phyloP scores from a whole-genome alignment of 1,139 yeast species.

The Sugiyamaella neomexicana region DNA sequence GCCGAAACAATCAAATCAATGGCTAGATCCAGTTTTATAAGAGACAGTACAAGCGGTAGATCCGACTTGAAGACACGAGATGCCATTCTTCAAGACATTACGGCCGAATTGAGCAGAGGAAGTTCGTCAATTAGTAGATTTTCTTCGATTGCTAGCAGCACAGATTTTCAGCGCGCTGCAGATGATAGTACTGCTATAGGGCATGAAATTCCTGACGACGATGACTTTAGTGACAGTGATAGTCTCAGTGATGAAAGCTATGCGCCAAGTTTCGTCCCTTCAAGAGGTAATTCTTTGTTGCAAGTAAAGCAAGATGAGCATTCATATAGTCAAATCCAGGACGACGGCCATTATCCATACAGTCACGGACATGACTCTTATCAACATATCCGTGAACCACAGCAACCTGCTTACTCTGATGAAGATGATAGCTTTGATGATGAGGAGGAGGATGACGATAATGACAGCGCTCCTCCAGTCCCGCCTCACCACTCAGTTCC shows the following conservation, averaged over 20 bases:
- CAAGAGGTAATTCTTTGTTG: slow-evolving; percentile 11
- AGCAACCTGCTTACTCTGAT: not conserved
- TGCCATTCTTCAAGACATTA: slow-evolving; percentile 34
- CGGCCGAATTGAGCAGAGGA: slow-evolving; percentile 28
- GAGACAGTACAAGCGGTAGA: slow-evolving; percentile 3
- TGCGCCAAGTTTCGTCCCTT: slow-evolving; percentile 12
- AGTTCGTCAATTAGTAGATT: slow-evolving; percentile 4
- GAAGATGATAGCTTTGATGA: slow-evolving; percentile 12
- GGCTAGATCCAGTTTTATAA: slow-evolving; percentile 9
- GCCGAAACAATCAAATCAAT: slow-evolving; percentile 2
- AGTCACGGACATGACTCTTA: not conserved
- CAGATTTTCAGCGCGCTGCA: not conserved
- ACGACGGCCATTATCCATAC: not conserved
- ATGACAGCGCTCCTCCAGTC: slow-evolving; percentile 31
- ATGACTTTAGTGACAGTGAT: slow-evolving; percentile 16
- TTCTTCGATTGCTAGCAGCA: slow-evolving; percentile 10
- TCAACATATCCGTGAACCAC: not conserved
- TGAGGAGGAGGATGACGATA: slow-evolving; percentile 19
- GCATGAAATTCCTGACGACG: slow-evolving; percentile 1
- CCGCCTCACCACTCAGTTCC: slow-evolving; percentile 37
- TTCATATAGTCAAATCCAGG: not conserved
- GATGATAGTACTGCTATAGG: slow-evolving; percentile 9
- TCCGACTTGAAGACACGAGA: slow-evolving; percentile 4
- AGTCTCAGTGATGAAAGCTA: slow-evolving; percentile 13
- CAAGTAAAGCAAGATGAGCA: not conserved